Base-by-base conservation (phyloP, 2,329 filamentous ascomycete species). In the Chrysosporium queenslandicum region DNA sequence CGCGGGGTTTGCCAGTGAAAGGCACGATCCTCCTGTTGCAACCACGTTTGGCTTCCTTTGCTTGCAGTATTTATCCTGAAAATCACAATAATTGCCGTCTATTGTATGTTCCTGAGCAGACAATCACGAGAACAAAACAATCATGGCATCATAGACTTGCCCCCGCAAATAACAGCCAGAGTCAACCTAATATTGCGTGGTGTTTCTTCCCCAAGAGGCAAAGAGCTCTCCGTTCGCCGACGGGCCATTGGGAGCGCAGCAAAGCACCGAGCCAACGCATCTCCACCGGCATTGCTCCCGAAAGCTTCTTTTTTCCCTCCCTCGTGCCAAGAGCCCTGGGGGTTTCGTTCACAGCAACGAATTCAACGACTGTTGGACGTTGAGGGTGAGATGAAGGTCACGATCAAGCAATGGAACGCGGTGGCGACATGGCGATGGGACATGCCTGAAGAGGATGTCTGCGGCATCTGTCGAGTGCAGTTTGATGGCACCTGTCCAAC, bases 401-500 rank as follows among this genome's bases (percentile, higher is more conserved):
- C 82, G 45, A 92, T 97, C 71, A 87, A 85, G 64, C 81, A 87
- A 66, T 97, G 91, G 88, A 85, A 92, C 63, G 86, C 89, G 3
- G 88, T 98, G 57, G 92, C 92, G 16, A 91, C 89, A 52, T 98
- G 92, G 92, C 83, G 87, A 58, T 98, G 92, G 92, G 87, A 97
- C 67, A 87, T 97, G 64, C 89, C 91, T 21, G 89, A 95, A 63
- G 91, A 96, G 72, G 91, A 98, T 67, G 90, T 97, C 57, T 98
- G 92, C 63, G 92, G 92, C 62, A 98, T 98, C 72, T 98, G 92
- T 71, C 91, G 94, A 66, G 90, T 94, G 57, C 87, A 95, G 64
- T 98, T 97, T 66, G 92, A 98, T 68, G 91, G 90, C 55, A 97
- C 92, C 23, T 98, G 92, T 74, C 90, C 92, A 43, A 94, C 89